These are phyloP conservation scores for Eragrostis tef DNA, from an alignment of 202 grass and related monocot genomes.

Conservation along the genomic window DNA sequence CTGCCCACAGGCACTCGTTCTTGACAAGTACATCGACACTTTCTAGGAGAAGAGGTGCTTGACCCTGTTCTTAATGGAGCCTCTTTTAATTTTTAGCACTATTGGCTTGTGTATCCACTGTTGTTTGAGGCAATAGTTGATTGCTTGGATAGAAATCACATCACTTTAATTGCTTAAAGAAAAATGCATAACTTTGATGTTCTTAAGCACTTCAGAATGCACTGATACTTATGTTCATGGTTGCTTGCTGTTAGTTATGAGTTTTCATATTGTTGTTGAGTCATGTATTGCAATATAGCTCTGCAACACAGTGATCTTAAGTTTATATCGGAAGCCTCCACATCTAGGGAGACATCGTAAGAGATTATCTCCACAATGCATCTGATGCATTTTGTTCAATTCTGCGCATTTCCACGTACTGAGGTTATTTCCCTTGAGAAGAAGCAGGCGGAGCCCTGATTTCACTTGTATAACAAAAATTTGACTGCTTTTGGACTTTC, in stretches of 20 bases:
- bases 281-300: not conserved
- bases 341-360: not conserved
- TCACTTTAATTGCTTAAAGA: too few species aligned
- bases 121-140: not conserved
- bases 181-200: not conserved
- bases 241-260: conserved; percentile 1
- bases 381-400: not conserved
- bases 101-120: not conserved
- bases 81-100: not conserved
- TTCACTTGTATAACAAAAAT: conserved; percentile 18
- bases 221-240: conserved; percentile 1
- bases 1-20: conserved; percentile 51
- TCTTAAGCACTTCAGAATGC: not conserved
- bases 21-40: conserved; percentile 61
- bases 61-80: not conserved
- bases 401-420: not conserved
- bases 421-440: not conserved
- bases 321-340: not conserved
- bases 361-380: not conserved
- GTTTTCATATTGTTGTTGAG: not conserved
- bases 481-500: not conserved
- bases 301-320: too few species aligned
- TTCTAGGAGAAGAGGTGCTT: conserved; percentile 73
- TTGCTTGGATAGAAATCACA: not conserved
- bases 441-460: not conserved